A percentile compares a stretch with the other conserved stretches of the same genome.
phyloP scores from a whole-genome alignment of 1,139 yeast species.

The Yamadazyma buinensis region DNA sequence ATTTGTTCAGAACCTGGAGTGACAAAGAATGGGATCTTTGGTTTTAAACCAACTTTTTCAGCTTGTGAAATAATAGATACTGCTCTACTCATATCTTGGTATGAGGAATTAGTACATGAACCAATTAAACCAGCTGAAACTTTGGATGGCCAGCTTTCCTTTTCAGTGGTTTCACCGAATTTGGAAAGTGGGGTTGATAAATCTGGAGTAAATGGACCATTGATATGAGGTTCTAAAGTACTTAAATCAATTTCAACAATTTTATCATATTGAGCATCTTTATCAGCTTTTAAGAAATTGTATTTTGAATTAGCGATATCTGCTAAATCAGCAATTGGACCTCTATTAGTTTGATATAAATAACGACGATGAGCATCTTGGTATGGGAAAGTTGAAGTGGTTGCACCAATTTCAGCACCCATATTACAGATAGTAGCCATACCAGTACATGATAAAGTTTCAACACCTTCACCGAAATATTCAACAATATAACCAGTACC shows the following conservation, averaged over 20 bases:
- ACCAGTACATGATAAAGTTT: slow-evolving; percentile 96
- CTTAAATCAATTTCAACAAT: slow-evolving; percentile 90
- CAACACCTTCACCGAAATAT: slow-evolving; percentile 96
- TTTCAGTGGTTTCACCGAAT: slow-evolving; percentile 83
- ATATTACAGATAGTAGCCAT: slow-evolving; percentile 99
- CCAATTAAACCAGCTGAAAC: slow-evolving; percentile 97
- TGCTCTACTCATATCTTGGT: slow-evolving; percentile 98
- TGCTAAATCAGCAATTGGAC: slow-evolving; percentile 80
- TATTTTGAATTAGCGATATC: slow-evolving; percentile 67
- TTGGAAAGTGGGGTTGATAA: slow-evolving; percentile 95
- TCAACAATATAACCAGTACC: slow-evolving; percentile 98
- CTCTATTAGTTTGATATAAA: slow-evolving; percentile 85
- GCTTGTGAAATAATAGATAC: slow-evolving; percentile 94
- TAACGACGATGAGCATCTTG: slow-evolving; percentile 87
- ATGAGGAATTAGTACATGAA: slow-evolving; percentile 98
- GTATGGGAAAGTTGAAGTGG: slow-evolving; percentile 98
- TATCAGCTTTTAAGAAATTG: slow-evolving; percentile 85
- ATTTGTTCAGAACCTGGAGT: slow-evolving; percentile 99
- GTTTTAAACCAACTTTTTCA: slow-evolving; percentile 81
- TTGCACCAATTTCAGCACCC: slow-evolving; percentile 99
- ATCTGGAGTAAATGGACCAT: slow-evolving; percentile 99
- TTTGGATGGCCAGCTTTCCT: slow-evolving; percentile 91
- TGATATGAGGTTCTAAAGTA: slow-evolving; percentile 94
- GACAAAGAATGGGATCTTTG: slow-evolving; percentile 88
- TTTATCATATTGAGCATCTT: slow-evolving; percentile 94